A percentile compares a stretch with the other conserved stretches of the same genome.
Evolutionary conservation across 1,284 basidiomycete species (phyloP).

Genomic region (Pseudozyma sp.): DNA sequence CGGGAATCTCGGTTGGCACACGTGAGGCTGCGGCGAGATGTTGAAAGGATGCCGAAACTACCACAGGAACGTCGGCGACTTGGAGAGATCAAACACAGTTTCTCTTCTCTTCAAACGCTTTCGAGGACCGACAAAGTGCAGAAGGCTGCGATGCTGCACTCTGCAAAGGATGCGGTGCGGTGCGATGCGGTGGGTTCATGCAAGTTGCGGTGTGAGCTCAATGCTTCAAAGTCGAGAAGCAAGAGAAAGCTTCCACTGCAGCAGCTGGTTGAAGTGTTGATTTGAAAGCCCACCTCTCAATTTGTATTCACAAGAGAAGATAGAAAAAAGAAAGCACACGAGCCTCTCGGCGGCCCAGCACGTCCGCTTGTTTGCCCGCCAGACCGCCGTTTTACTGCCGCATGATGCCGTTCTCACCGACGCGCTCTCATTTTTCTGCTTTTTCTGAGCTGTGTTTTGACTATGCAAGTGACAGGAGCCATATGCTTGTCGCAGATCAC

Average conservation of each 20-base stretch:
- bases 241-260: conserved; percentile 28
- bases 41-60: conserved; percentile 23
- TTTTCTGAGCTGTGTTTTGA: neutral
- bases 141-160: too few relatives aligned
- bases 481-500: conserved; percentile 11
- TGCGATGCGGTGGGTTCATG: neutral
- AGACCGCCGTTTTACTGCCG: conserved; percentile 14
- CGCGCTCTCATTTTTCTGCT: neutral
- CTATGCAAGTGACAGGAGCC: neutral
- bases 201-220: neutral
- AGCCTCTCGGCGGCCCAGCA: conserved; percentile 7
- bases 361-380: neutral
- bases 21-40: neutral
- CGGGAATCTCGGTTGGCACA: neutral
- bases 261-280: conserved; percentile 3
- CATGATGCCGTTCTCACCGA: conserved; percentile 23
- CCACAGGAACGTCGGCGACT: conserved; percentile 18
- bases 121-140: neutral
- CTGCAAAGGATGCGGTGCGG: too few relatives aligned
- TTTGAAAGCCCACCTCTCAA: neutral
- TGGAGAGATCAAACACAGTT: neutral
- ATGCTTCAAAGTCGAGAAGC: neutral
- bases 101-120: neutral
- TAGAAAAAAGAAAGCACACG: neutral
- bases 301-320: neutral